Base-by-base conservation (phyloP, 805 yeast species). In the Candida montana region DNA sequence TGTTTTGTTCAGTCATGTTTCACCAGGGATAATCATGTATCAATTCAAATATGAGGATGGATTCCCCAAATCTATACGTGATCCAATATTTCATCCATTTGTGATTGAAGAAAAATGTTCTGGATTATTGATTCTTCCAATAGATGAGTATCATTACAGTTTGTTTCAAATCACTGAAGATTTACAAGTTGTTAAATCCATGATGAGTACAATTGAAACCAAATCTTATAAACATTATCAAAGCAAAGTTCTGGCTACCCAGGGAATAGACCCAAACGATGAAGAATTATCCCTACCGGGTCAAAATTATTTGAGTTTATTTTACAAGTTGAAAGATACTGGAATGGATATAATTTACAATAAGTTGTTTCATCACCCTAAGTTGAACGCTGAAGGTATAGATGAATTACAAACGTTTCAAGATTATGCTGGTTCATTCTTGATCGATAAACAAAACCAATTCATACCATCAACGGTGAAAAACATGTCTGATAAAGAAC, bases 61-160 rank as follows among this genome's bases (percentile, higher is more conserved):
- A 0, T 44, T 59, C 11, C 74, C 77, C 0, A 57, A 54, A 24
- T 62, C 69, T 5, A 41, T 62, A 7, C 58, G 60, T 32, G 76
- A 72, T 45, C 70, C 71, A 3, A 57, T 55, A 23, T 36, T 51
- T 21, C 20, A 52, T 8, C 40, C 4, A 28, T 31, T 7, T 46
- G 40, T 16, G 12, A 23, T 9, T 35, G 16, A 26, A 35, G 13
- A 44, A 21, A 43, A 21, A 5, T 35, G 33, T 3, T 37, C 33
- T 5, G 29, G 34, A 15, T 28, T 32, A 21, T n/a, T 31, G 3
- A 23, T 52, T 3, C 11, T 36, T 2, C 52, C 52, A 3, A 16
- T 41, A 4, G 23, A 34, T 7, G 26, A 20, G 17, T 13, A 35
- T 10, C 20, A 27, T 5, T 12, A 45, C 16, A 12, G 35, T 19